phyloP scores from a whole-genome alignment of 1,284 basidiomycete species.

The Heterobasidion occidentale region DNA sequence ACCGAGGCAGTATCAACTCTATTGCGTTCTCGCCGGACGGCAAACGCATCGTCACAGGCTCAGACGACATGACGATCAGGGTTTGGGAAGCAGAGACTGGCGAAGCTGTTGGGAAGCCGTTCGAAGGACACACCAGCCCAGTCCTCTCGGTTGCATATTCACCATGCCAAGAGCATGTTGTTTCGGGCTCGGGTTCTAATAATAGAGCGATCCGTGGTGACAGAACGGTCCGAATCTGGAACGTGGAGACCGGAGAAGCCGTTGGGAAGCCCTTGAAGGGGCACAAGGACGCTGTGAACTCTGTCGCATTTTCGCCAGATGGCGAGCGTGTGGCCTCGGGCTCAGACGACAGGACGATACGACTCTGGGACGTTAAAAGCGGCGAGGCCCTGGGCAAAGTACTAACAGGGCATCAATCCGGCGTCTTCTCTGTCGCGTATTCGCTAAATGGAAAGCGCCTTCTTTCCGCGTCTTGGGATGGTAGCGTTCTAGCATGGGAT shows the following conservation, averaged over 20 bases:
- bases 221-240: slow-evolving; percentile 1
- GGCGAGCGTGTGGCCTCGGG: neutral
- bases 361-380: neutral
- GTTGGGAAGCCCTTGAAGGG: neutral
- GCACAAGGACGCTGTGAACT: neutral
- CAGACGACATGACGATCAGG: slow-evolving; percentile 12
- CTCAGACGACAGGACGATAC: neutral
- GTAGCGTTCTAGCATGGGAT: neutral
- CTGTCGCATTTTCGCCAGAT: neutral
- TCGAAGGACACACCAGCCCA: neutral
- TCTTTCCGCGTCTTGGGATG: neutral
- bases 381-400: neutral
- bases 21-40: slow-evolving; percentile 12
- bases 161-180: neutral
- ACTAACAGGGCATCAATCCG: neutral
- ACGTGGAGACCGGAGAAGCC: neutral
- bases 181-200: neutral
- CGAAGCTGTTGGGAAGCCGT: neutral
- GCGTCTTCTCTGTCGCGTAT: neutral
- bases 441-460: neutral
- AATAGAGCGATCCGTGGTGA: neutral
- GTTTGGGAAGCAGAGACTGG: slow-evolving; percentile 8
- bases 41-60: slow-evolving; percentile 10
- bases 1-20: slow-evolving; percentile 8
- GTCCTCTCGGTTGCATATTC: slow-evolving; percentile 1